These are phyloP conservation scores for Phoma sp. DNA, from an alignment of 2,329 filamentous ascomycete genomes.

Conservation along the genomic window DNA sequence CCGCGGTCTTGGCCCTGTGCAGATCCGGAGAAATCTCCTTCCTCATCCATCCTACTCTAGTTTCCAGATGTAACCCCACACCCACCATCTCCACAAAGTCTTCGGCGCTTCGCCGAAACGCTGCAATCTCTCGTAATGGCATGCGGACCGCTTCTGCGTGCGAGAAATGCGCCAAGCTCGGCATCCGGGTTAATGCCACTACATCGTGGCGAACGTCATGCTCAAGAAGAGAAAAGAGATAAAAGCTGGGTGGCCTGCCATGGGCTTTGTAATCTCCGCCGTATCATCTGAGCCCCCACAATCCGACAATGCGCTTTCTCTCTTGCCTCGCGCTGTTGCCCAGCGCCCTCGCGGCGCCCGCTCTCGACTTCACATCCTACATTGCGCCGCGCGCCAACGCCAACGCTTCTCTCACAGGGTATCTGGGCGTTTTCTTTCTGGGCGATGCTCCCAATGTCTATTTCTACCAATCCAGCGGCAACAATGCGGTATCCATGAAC, in stretches of 20 bases:
- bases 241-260: background rate
- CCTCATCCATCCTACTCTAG: background rate
- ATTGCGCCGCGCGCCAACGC: slow-evolving; percentile 28
- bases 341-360: slow-evolving; percentile 21
- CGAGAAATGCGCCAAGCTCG: background rate
- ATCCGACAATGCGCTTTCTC: slow-evolving; percentile 24
- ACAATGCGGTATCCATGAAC: slow-evolving; percentile 57
- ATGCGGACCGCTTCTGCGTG: background rate
- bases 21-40: slow-evolving; percentile 12
- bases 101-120: slow-evolving; percentile 1
- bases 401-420: slow-evolving; percentile 54
- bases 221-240: background rate
- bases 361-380: slow-evolving; percentile 29
- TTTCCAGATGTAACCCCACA: background rate
- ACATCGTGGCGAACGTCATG: background rate
- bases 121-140: slow-evolving; percentile 1
- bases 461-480: slow-evolving; percentile 61
- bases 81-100: background rate
- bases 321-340: slow-evolving; percentile 21
- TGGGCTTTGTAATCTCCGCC: background rate
- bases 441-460: slow-evolving; percentile 61
- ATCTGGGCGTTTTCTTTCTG: slow-evolving; percentile 62
- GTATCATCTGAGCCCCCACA: too few species aligned
- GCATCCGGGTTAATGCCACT: background rate
- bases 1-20: slow-evolving; percentile 6